Evolutionary conservation across 306 rosid species (phyloP), one percentile per base, ranked within the genome.

Genomic region (Glycine soja): DNA sequence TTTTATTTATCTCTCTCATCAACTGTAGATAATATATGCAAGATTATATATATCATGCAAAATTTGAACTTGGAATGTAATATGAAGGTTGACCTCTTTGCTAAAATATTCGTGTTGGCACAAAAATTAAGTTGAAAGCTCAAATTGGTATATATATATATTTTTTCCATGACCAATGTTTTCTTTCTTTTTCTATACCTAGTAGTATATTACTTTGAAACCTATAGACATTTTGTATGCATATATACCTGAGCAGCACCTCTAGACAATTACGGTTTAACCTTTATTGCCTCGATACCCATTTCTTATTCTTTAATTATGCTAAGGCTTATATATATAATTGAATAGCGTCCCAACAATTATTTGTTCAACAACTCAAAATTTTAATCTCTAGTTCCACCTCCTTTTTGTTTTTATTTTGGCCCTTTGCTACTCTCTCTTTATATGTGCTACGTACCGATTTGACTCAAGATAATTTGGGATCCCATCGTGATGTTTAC

Each of bases 401-500:
- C 51, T 43, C 5, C 5, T 18, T 7, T 67, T 67, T 74, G 70
- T 36, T 36, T 74, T 36, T n/a, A 1, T 10, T 75, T 76, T 63
- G 54, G 85, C 71, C 80, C 76, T 30, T 63, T 24, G 3, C n/a
- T 19, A 1, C 9, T 4, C 18, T 53, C 58, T 53, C 18, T 58
- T 58, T 9, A 13, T 61, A 58, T 24, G 30, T 36, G 40, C 40
- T 36, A 36, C 40, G 40, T 42, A 32, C 13, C 51, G 38, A 67
- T 77, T 78, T 68, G 81, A 73, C 75, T 74, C 40, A 4, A 36
- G 40, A 85, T 3, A 32, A 42, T 62, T 73, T 38, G 87, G 78
- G 89, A 86, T 83, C 81, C 38, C 87, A 8, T 65, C 15, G 5
- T 66, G 76, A 72, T 75, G 62, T 54, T 34, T 65, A 74, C 64